phyloP scores from a whole-genome alignment of 805 yeast genomes.

The Metschnikowia cerradonensis region DNA sequence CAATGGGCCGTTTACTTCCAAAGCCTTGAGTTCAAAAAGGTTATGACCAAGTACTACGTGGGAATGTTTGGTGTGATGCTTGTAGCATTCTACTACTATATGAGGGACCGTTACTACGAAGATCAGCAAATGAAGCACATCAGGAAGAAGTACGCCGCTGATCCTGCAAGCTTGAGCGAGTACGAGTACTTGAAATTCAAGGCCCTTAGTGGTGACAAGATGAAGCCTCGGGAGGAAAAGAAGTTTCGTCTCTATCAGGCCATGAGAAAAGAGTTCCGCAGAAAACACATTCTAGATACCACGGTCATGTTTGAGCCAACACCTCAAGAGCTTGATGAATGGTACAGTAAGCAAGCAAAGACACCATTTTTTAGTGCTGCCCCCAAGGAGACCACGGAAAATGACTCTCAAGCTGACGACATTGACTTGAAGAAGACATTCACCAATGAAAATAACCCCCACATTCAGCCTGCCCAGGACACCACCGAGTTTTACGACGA shows the following conservation, averaged over 20 bases:
- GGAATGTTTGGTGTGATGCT: slow-evolving; percentile 56
- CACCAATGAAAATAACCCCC: slow-evolving; percentile 36
- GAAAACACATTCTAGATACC: slow-evolving; percentile 32
- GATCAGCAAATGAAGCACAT: slow-evolving; percentile 54
- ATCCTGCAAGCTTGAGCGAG: slow-evolving; percentile 46
- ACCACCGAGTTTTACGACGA: slow-evolving; percentile 75
- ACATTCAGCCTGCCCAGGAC: slow-evolving; percentile 68
- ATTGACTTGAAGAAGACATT: slow-evolving; percentile 11
- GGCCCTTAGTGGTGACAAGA: slow-evolving; percentile 50
- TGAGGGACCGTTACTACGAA: slow-evolving; percentile 61
- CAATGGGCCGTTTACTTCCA: slow-evolving; percentile 42
- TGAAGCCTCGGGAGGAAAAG: slow-evolving; percentile 61
- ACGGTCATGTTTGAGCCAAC: slow-evolving; percentile 38
- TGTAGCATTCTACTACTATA: slow-evolving; percentile 57
- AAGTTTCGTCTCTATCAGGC: slow-evolving; percentile 57
- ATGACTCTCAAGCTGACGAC: not conserved
- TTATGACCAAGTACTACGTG: slow-evolving; percentile 58
- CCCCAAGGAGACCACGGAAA: slow-evolving; percentile 19
- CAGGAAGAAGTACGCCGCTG: slow-evolving; percentile 31
- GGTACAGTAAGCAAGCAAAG: slow-evolving; percentile 37
- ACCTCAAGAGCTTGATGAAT: slow-evolving; percentile 38
- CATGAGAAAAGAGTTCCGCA: slow-evolving; percentile 45
- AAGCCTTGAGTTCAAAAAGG: slow-evolving; percentile 53
- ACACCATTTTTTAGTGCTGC: slow-evolving; percentile 23
- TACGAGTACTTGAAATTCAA: slow-evolving; percentile 62